A percentile compares a stretch with the other conserved stretches of the same genome.
Conservation (phyloP, 805 yeast species). For the Saturnispora gosingensis region DNA sequence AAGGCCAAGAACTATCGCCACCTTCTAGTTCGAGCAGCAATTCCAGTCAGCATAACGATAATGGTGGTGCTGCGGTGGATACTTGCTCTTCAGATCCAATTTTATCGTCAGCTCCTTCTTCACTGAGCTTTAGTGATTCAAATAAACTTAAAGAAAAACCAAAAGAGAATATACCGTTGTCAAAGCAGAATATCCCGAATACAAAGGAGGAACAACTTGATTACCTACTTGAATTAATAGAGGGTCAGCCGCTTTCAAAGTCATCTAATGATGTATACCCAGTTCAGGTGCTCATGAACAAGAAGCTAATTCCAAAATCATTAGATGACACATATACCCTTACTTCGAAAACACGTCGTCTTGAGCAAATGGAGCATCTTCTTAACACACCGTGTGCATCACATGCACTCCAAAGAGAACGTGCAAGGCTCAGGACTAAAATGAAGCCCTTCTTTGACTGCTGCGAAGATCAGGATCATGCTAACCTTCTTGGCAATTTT, state of each 20-base stretch:
- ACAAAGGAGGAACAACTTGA: slow-evolving; percentile 15
- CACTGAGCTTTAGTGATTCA: not conserved
- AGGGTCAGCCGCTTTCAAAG: slow-evolving; percentile 12
- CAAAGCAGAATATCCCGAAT: slow-evolving; percentile 13
- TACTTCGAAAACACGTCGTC: slow-evolving; percentile 21
- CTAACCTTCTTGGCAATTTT: slow-evolving; percentile 16
- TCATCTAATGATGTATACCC: slow-evolving; percentile 20
- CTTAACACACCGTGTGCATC: slow-evolving; percentile 29
- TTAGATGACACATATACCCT: slow-evolving; percentile 22
- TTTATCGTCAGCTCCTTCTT: not conserved
- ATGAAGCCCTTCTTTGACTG: slow-evolving; percentile 39
- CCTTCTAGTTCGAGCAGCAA: slow-evolving; percentile 1
- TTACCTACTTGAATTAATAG: slow-evolving; percentile 17
- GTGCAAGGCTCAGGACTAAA: slow-evolving; percentile 31
- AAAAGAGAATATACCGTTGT: not conserved
- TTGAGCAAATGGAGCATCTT: slow-evolving; percentile 20
- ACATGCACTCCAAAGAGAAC: slow-evolving; percentile 31
- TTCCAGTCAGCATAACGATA: not conserved
- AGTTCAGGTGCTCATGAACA: slow-evolving; percentile 13
- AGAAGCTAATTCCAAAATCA: slow-evolving; percentile 17
- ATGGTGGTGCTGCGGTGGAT: not conserved
- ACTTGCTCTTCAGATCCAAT: not conserved
- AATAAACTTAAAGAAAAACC: not conserved
- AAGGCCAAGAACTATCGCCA: slow-evolving; percentile 5
- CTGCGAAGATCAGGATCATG: slow-evolving; percentile 37